These are phyloP conservation scores for Tephrocybe sp. DNA, from an alignment of 768 basidiomycete species.

Conservation along the genomic window DNA sequence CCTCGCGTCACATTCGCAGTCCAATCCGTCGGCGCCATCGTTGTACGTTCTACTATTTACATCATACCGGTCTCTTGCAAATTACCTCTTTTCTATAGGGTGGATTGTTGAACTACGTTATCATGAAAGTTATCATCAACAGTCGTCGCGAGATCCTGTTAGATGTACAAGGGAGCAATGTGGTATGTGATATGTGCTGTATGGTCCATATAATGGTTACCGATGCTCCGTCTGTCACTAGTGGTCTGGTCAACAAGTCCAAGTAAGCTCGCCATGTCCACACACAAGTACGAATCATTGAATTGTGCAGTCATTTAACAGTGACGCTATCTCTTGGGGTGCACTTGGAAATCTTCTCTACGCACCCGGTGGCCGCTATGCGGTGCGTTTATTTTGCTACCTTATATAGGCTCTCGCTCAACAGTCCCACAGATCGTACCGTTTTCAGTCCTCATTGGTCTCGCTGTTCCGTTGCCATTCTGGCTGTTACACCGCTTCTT, in stretches of 20 bases:
- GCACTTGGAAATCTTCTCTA: slow-evolving; percentile 51
- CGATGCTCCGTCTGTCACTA: slow-evolving; percentile 22
- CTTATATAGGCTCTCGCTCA: slow-evolving; percentile 10
- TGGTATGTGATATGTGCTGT: slow-evolving; percentile 32
- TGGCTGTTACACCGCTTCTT: slow-evolving; percentile 47
- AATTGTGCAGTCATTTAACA: slow-evolving; percentile 33
- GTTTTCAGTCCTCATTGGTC: slow-evolving; percentile 48
- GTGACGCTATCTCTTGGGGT: slow-evolving; percentile 58
- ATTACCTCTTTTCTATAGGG: slow-evolving; percentile 21
- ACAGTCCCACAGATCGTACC: slow-evolving; percentile 37
- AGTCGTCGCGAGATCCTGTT: slow-evolving; percentile 48
- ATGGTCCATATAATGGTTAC: neutral
- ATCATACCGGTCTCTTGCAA: neutral
- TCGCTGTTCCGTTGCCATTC: slow-evolving; percentile 57
- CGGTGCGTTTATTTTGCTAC: slow-evolving; percentile 25
- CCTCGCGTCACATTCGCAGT: slow-evolving; percentile 64
- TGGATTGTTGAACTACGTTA: slow-evolving; percentile 43
- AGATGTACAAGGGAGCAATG: slow-evolving; percentile 51
- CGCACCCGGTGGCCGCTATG: slow-evolving; percentile 45
- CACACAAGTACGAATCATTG: neutral
- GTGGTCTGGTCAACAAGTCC: slow-evolving; percentile 47
- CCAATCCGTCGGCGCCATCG: slow-evolving; percentile 54
- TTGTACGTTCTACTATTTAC: slow-evolving; percentile 35
- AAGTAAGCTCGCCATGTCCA: slow-evolving; percentile 16
- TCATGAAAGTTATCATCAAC: slow-evolving; percentile 57